These are phyloP conservation scores for Stachybotrys chlorohalonatus DNA, from an alignment of 2,329 filamentous ascomycete species.

Conservation along the genomic window DNA sequence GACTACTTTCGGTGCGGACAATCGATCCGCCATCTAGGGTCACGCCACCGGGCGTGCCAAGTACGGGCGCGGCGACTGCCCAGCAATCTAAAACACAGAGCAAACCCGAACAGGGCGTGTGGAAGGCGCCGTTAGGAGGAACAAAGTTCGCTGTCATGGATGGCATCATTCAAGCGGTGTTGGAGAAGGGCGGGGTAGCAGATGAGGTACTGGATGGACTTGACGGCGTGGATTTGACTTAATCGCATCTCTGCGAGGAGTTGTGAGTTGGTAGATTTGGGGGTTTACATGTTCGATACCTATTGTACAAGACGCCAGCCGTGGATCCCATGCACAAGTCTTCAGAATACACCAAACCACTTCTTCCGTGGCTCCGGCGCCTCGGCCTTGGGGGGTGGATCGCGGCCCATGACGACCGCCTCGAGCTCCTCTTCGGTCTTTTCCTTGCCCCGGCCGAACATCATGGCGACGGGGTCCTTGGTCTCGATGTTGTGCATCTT, in stretches of 20 bases:
- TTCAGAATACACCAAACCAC: constrained; percentile 75
- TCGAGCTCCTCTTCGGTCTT: constrained; percentile 26
- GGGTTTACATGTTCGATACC: background rate
- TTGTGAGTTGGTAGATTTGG: background rate
- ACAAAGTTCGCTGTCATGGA: constrained; percentile 66
- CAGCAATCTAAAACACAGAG: constrained; percentile 25
- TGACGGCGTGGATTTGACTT: constrained; percentile 63
- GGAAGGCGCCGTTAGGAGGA: constrained; percentile 78
- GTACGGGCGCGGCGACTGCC: constrained; percentile 46
- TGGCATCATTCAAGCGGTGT: constrained; percentile 65
- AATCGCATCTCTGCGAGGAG: constrained; percentile 7
- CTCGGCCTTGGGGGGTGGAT: constrained; percentile 17
- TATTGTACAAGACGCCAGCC: constrained; percentile 1
- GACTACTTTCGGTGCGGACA: constrained; percentile 59
- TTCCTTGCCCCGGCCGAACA: constrained; percentile 27
- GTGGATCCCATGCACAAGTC: background rate
- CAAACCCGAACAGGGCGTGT: constrained; percentile 56
- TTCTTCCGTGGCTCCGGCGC: constrained; percentile 50
- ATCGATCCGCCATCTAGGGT: constrained; percentile 67
- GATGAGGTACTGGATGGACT: constrained; percentile 79
- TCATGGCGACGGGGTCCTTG: constrained; percentile 42
- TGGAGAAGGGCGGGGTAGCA: constrained; percentile 71
- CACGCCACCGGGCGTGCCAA: constrained; percentile 61
- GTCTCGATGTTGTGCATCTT: constrained; percentile 75
- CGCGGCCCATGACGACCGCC: constrained; percentile 23